Evolutionary conservation across 805 yeast species (phyloP).

Genomic region (Metschnikowia henanensis): DNA sequence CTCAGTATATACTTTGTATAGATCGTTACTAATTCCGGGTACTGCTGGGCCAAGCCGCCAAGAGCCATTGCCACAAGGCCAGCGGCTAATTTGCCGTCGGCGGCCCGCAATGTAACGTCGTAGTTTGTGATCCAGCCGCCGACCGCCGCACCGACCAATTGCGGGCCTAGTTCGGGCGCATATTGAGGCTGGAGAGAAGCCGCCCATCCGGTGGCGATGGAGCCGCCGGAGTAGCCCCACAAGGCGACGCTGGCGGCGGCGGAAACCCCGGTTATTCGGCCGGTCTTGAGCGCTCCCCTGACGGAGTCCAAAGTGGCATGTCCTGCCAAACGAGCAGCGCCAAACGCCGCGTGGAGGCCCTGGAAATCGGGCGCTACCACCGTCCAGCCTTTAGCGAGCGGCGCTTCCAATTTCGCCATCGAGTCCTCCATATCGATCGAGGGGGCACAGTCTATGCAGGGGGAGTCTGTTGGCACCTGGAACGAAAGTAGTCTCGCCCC

Average conservation of each 20-base stretch:
- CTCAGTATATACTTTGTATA: constrained; percentile 1
- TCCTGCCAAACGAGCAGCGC: constrained; percentile 35
- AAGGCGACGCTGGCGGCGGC: constrained; percentile 22
- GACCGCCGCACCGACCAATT: constrained; percentile 32
- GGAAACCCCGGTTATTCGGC: constrained; percentile 20
- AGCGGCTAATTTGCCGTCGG: constrained; percentile 29
- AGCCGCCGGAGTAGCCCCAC: constrained; percentile 43
- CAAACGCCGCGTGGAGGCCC: constrained; percentile 32
- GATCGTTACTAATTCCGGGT: constrained; percentile 22
- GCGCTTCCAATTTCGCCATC: constrained; percentile 13
- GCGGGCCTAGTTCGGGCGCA: constrained; percentile 30
- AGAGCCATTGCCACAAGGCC: constrained; percentile 32
- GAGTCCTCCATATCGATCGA: constrained; percentile 21
- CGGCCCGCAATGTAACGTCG: constrained; percentile 24
- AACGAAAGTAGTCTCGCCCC: constrained; percentile 20
- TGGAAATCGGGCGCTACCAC: constrained; percentile 38
- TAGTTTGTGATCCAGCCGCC: constrained; percentile 42
- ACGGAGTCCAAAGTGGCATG: constrained; percentile 32
- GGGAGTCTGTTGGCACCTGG: constrained; percentile 24
- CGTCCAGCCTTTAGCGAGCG: constrained; percentile 30
- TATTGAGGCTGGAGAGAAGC: constrained; percentile 36
- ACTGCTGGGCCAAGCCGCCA: constrained; percentile 34
- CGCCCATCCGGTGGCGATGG: constrained; percentile 41
- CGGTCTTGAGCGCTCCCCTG: constrained; percentile 26
- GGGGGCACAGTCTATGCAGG: constrained; percentile 22